phyloP scores from a whole-genome alignment of 75 land plant genomes.

The Gnetum montanum region DNA sequence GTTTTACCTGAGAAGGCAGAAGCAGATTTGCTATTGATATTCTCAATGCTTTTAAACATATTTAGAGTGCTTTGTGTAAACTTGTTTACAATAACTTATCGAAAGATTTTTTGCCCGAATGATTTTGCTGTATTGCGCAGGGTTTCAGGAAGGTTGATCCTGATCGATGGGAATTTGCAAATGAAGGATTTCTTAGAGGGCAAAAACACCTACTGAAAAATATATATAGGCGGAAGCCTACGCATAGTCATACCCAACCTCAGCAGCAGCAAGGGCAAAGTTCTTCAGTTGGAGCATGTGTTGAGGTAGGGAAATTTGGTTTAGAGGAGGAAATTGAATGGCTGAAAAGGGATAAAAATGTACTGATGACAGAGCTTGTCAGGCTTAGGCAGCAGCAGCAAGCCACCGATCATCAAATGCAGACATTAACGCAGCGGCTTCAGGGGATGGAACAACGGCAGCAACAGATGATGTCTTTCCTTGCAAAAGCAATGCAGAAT shows the following conservation, averaged over 20 bases:
- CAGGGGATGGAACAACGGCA: slow-evolving; percentile 73
- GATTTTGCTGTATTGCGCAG: too few relatives aligned
- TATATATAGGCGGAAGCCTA: slow-evolving; percentile 52
- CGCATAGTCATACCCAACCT: slow-evolving; percentile 27
- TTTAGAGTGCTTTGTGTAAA: too few relatives aligned
- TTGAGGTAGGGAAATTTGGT: slow-evolving; percentile 81
- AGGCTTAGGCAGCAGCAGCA: slow-evolving; percentile 74
- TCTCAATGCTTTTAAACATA: too few relatives aligned
- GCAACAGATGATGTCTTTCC: slow-evolving; percentile 85
- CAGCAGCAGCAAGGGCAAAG: slow-evolving; percentile 36
- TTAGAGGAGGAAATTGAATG: slow-evolving; percentile 73
- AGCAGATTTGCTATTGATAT: too few relatives aligned
- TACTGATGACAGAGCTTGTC: slow-evolving; percentile 65
- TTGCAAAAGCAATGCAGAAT: slow-evolving; percentile 73
- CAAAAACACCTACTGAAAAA: slow-evolving; percentile 52
- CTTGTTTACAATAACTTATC: too few relatives aligned
- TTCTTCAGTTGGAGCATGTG: slow-evolving; percentile 40
- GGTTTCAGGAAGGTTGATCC: slow-evolving; percentile 87
- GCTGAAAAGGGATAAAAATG: slow-evolving; percentile 74
- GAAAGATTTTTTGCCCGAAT: too few relatives aligned
- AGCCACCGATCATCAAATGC: slow-evolving; percentile 51
- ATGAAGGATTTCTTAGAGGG: slow-evolving; percentile 75
- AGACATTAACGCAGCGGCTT: slow-evolving; percentile 45
- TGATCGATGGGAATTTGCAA: slow-evolving; percentile 90
- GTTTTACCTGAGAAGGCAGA: too few relatives aligned